Evolutionary conservation across 257 asterid species (phyloP).

Genomic region (Solanum pinnatisectum): DNA sequence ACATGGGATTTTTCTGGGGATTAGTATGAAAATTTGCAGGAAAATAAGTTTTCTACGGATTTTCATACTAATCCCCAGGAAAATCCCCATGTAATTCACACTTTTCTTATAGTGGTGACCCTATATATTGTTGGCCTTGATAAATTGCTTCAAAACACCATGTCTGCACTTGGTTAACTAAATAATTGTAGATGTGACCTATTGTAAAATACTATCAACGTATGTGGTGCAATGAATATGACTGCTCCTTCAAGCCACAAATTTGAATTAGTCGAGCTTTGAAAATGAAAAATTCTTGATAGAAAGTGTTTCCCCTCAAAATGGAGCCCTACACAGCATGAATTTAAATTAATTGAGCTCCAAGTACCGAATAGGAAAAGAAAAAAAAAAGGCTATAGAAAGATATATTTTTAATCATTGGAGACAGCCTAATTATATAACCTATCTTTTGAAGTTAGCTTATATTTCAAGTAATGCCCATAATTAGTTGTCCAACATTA

Average conservation of each 20-base stretch:
- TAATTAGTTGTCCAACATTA: not conserved
- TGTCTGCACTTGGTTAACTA: not conserved
- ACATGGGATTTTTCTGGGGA: no score
- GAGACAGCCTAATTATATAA: not conserved
- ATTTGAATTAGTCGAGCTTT: no score
- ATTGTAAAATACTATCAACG: not conserved
- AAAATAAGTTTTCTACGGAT: no score
- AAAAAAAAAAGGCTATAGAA: not conserved
- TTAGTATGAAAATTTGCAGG: no score
- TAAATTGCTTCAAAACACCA: not conserved
- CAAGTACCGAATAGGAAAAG: rapidly evolving
- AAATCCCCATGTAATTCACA: no score
- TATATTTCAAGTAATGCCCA: constrained; percentile 1
- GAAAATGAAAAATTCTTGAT: no score
- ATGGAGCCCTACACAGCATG: rapidly evolving
- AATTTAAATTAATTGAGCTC: no score
- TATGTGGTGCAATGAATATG: no score
- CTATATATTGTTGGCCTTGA: not conserved
- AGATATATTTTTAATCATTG: not conserved
- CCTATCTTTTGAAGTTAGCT: not conserved
- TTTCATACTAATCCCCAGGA: no score
- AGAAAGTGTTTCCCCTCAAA: rapidly evolving
- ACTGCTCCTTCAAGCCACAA: no score
- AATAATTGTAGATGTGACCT: not conserved
- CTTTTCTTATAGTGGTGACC: not conserved